Evolutionary conservation across 2,329 filamentous ascomycete genomes (phyloP).

Genomic region (Ceratocystis lukuohia): DNA sequence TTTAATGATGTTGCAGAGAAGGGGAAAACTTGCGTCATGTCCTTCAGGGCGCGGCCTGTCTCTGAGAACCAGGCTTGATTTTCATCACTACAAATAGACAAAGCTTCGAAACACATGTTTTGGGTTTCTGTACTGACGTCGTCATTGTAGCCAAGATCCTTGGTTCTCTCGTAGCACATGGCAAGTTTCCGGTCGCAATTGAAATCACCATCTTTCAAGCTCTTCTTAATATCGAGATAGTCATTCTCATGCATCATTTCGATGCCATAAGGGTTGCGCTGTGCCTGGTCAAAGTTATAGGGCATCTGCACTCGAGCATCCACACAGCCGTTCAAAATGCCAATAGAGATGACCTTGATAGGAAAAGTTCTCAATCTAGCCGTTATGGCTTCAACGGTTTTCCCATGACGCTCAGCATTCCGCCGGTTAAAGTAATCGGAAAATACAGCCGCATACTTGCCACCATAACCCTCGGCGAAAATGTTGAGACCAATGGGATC

Average conservation of each 20-base stretch:
- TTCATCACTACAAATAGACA: slow-evolving; percentile 18
- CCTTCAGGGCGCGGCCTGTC: slow-evolving; percentile 45
- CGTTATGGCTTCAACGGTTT: too few species aligned
- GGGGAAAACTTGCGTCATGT: slow-evolving; percentile 41
- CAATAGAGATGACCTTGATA: slow-evolving; percentile 44
- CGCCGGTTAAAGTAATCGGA: slow-evolving; percentile 46
- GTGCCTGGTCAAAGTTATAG: slow-evolving; percentile 43
- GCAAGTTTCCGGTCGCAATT: not conserved
- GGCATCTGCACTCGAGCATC: slow-evolving; percentile 50
- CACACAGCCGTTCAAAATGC: slow-evolving; percentile 59
- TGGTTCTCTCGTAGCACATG: slow-evolving; percentile 25
- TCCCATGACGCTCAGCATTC: slow-evolving; percentile 34
- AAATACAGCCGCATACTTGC: slow-evolving; percentile 55
- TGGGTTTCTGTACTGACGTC: slow-evolving; percentile 25
- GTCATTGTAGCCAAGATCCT: slow-evolving; percentile 29
- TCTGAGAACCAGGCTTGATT: not conserved
- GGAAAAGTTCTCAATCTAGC: slow-evolving; percentile 20
- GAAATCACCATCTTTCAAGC: slow-evolving; percentile 20
- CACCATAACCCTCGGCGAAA: slow-evolving; percentile 57
- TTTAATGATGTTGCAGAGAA: slow-evolving; percentile 51
- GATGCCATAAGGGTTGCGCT: slow-evolving; percentile 54
- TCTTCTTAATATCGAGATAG: slow-evolving; percentile 13
- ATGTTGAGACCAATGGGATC: slow-evolving; percentile 35
- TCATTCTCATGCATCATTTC: slow-evolving; percentile 33
- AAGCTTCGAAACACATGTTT: slow-evolving; percentile 22